Percentiles rank a stretch among this genome's conserved stretches.
Conservation (phyloP, 768 basidiomycete species). For the Pleurotus sapidus region DNA sequence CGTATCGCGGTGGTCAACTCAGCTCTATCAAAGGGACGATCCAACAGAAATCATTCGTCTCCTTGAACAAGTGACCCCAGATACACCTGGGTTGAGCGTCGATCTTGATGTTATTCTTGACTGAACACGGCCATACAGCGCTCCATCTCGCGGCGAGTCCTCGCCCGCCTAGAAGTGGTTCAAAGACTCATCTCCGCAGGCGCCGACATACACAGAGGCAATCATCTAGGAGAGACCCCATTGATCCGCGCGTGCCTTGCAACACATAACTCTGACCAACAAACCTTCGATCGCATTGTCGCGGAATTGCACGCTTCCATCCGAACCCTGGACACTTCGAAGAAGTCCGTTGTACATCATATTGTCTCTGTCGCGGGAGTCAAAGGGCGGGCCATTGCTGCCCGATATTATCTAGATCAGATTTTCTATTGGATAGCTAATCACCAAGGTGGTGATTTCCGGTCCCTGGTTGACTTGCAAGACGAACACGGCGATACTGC, state of each 20-base stretch:
- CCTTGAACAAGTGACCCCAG: conserved; percentile 59
- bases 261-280: conserved; percentile 78
- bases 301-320: conserved; percentile 68
- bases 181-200: conserved; percentile 71
- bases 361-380: conserved; percentile 88
- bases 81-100: conserved; percentile 23
- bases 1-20: conserved; percentile 61
- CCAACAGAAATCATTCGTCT: conserved; percentile 58
- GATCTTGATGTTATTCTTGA: conserved; percentile 89
- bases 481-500: conserved; percentile 97
- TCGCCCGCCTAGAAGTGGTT: conserved; percentile 68
- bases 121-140: conserved; percentile 91
- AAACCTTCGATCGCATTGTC: conserved; percentile 70
- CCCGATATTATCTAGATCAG: conserved; percentile 89
- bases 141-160: conserved; percentile 88
- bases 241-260: conserved; percentile 90
- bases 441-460: conserved; percentile 72
- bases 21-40: conserved; percentile 71
- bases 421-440: conserved; percentile 85
- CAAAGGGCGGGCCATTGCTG: conserved; percentile 79
- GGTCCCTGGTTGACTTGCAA: conserved; percentile 82
- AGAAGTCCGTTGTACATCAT: conserved; percentile 88
- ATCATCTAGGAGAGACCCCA: conserved; percentile 92
- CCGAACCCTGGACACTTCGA: conserved; percentile 83
- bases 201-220: conserved; percentile 89